Base-by-base conservation (phyloP, 805 yeast species). In the Maudiozyma bulderi region DNA sequence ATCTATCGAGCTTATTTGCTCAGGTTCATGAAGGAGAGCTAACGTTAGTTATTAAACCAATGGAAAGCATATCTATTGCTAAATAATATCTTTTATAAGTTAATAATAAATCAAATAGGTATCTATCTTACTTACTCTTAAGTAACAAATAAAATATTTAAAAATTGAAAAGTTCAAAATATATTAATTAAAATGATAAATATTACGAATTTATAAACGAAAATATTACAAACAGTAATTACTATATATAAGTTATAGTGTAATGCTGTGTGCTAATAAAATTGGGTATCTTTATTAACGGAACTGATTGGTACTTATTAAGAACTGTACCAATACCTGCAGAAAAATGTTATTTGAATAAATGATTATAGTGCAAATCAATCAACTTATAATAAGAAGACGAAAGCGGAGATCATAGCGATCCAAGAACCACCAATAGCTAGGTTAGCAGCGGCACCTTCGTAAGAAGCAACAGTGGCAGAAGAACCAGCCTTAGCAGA, bases 1-100 rank as follows among this genome's bases (percentile, higher is more conserved):
- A 76, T 43, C 61, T 78, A 38, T 77, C 76, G 31, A 70, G 67
- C 40, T 57, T 75, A 15, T 74, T 78, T 54, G 65, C 58, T 50
- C 59, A 59, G 32, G 54, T 62, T 9, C 8, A 40, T 8, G 26
- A 39, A 10, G 9, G 34, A 35, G 39, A 40, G n/a, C 43, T 42
- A 15, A 31, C 30, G 3, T n/a, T 46, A 20, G 15, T 15, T 8
- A 33, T 46, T 9, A 40, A 41, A 26, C n/a, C 28, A 3, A 46
- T 33, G 15, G 38, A 45, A n/a, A 10, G 28, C 11, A 14, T 11
- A 2, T 34, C 7, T 2, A 11, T 8, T 7, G 38, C 1, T 20
- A 40, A 26, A 40, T 30, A 41, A 9, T 41, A 30, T 41, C 26
- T 3, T 13, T 6, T 9, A 32, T 32, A 2, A 32, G 26, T 20